Percentiles rank a stretch among this genome's conserved stretches.
Evolutionary conservation across 306 rosid genomes (phyloP).

Genomic region (Alnus glutinosa): DNA sequence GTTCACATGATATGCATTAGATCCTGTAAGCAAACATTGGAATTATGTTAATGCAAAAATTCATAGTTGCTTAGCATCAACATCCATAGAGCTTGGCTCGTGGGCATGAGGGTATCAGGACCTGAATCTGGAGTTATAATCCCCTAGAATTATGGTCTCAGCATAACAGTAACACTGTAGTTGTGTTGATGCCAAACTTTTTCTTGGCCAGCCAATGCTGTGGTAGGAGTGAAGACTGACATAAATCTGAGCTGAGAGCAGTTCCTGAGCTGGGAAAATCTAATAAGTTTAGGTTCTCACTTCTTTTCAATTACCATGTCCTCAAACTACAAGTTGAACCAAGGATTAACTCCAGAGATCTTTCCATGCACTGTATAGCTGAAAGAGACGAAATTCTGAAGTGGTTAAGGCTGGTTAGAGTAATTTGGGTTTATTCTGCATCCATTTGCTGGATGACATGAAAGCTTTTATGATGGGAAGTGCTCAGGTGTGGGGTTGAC

Average conservation of each 20-base stretch:
- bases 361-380: not conserved
- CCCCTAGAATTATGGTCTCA: not conserved
- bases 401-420: not conserved
- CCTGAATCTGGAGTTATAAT: not conserved
- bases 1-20: not conserved
- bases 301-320: not conserved
- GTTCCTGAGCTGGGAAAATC: not conserved
- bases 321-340: not conserved
- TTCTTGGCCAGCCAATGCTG: not conserved
- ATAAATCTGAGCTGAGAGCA: conserved; percentile 1
- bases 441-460: not conserved
- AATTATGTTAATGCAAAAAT: not conserved
- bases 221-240: not conserved
- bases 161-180: not conserved
- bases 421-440: not conserved
- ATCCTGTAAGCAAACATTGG: not conserved
- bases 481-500: conserved; percentile 1
- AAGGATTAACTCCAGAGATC: not conserved
- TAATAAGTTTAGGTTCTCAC: not conserved
- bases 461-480: not conserved
- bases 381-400: not conserved
- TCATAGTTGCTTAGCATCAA: not conserved
- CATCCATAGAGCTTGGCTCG: not conserved
- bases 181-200: not conserved
- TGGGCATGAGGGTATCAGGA: not conserved